Evolutionary conservation across 805 yeast genomes (phyloP).

Genomic region (Limtongozyma cylindracea): DNA sequence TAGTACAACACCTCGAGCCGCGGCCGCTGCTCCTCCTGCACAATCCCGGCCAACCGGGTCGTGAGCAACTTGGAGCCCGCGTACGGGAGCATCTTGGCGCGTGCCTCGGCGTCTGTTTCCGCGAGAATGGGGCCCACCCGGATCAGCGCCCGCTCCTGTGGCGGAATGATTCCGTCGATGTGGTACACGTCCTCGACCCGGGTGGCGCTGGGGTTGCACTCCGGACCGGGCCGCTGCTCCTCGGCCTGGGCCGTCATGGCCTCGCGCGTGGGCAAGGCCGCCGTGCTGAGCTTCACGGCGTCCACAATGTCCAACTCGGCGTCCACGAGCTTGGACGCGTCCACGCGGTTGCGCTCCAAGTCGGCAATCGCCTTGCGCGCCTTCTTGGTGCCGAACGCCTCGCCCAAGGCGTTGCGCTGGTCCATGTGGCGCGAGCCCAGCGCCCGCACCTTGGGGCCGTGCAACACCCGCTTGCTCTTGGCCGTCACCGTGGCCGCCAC

Average conservation of each 20-base stretch:
- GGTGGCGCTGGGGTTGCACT: conserved; percentile 61
- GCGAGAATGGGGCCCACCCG: conserved; percentile 35
- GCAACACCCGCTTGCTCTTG: conserved; percentile 24
- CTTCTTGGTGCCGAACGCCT: conserved; percentile 90
- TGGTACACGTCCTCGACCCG: conserved; percentile 69
- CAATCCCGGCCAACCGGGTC: conserved; percentile 41
- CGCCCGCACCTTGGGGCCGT: conserved; percentile 43
- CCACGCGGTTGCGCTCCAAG: conserved; percentile 63
- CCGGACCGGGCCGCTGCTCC: conserved; percentile 66
- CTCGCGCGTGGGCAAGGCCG: conserved; percentile 44
- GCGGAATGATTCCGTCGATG: conserved; percentile 40
- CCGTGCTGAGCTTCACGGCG: conserved; percentile 44
- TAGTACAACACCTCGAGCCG: too few species aligned
- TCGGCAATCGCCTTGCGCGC: conserved; percentile 79
- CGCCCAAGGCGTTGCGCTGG: conserved; percentile 73
- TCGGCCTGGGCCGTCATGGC: conserved; percentile 37
- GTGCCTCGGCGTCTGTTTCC: conserved; percentile 19
- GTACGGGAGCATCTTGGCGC: conserved; percentile 37
- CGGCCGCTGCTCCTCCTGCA: too few species aligned
- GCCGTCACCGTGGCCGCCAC: conserved; percentile 39
- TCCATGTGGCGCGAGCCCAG: conserved; percentile 19
- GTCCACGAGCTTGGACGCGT: conserved; percentile 53
- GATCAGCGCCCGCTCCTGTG: conserved; percentile 32
- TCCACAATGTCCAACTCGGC: conserved; percentile 66
- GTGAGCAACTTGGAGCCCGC: conserved; percentile 23